These are phyloP conservation scores for Delonix regia DNA, from an alignment of 306 rosid genomes.

Conservation along the genomic window DNA sequence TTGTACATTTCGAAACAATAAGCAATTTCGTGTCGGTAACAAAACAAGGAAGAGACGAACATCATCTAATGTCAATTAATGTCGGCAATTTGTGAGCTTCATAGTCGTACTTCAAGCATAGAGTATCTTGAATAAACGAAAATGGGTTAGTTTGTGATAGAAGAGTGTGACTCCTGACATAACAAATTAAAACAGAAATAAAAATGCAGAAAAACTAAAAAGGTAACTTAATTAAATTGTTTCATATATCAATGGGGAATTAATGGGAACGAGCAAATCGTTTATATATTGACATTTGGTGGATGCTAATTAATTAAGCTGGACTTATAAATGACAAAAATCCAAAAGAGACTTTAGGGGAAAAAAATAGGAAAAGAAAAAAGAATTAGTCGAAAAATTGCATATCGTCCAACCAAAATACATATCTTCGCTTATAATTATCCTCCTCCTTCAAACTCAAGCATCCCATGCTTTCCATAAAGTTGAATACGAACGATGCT, in stretches of 20 bases:
- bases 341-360: neutral
- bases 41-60: neutral
- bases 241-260: too few species aligned
- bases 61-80: too few species aligned
- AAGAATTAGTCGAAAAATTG: neutral
- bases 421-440: neutral
- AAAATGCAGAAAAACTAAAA: too few species aligned
- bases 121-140: too few species aligned
- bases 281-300: too few species aligned
- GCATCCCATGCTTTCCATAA: conserved; percentile 11
- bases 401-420: neutral
- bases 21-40: neutral
- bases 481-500: neutral
- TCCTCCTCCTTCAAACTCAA: conserved; percentile 8
- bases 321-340: neutral
- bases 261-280: neutral
- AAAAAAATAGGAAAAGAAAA: neutral
- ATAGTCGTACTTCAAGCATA: too few species aligned
- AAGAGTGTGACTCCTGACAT: too few species aligned
- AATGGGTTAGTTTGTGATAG: too few species aligned
- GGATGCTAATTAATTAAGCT: neutral
- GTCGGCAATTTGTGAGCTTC: neutral
- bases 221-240: too few species aligned
- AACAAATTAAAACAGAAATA: too few species aligned
- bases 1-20: neutral